Percentiles rank a stretch among this genome's conserved stretches.
Conservation (phyloP, 345 rosid genomes). For the Sonneratia alba region DNA sequence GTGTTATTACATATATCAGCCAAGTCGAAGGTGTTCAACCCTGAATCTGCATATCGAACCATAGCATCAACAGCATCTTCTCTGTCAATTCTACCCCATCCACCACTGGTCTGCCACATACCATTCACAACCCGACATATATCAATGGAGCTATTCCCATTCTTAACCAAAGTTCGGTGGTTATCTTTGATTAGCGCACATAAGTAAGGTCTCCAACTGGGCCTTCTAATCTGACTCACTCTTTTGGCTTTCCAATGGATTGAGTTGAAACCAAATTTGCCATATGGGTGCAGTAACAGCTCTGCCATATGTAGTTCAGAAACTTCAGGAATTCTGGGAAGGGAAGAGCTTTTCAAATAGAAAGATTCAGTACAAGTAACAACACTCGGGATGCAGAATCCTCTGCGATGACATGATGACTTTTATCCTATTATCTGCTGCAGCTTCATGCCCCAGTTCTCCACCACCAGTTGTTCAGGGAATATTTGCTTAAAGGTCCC, state of each 20-base stretch:
- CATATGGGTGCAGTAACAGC: conserved; percentile 14
- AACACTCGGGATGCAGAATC: neutral
- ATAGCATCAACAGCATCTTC: conserved; percentile 40
- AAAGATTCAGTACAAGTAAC: neutral
- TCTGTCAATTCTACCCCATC: conserved; percentile 45
- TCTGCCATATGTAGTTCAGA: conserved; percentile 19
- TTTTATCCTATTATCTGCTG: conserved; percentile 1
- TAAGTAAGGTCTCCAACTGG: conserved; percentile 11
- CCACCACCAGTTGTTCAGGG: conserved; percentile 11
- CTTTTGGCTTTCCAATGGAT: conserved; percentile 12
- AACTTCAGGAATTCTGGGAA: neutral
- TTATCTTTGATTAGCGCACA: conserved; percentile 29
- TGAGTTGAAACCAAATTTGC: conserved; percentile 19
- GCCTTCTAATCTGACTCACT: conserved; percentile 8
- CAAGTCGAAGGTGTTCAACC: conserved; percentile 46
- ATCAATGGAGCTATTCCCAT: conserved; percentile 42
- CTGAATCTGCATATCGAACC: conserved; percentile 48
- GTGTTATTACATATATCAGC: conserved; percentile 45
- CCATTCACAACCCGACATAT: conserved; percentile 53
- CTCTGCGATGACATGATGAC: neutral
- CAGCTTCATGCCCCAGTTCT: conserved; percentile 4
- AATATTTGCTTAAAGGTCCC: conserved; percentile 9
- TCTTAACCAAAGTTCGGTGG: conserved; percentile 29
- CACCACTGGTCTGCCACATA: conserved; percentile 63
- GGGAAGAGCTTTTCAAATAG: neutral